Conservation (phyloP, 768 basidiomycete genomes). For the Termitomyces sp. region DNA sequence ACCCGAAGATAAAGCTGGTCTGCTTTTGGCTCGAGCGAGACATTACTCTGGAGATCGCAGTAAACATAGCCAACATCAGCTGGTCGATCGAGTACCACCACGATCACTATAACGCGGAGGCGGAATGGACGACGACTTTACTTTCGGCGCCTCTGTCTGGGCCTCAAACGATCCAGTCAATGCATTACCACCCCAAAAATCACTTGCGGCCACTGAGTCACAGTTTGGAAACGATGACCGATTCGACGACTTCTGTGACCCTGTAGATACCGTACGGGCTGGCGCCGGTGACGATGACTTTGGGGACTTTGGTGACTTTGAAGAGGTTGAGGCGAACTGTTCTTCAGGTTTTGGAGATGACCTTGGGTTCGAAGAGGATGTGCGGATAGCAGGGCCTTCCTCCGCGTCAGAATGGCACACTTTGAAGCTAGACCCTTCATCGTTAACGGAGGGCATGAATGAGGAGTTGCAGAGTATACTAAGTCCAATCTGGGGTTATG, state of each 20-base stretch:
- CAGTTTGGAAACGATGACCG: slow-evolving; percentile 28
- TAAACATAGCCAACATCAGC: slow-evolving; percentile 20
- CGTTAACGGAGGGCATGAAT: slow-evolving; percentile 50
- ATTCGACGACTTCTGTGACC: slow-evolving; percentile 57
- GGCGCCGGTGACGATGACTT: slow-evolving; percentile 70
- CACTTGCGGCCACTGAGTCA: slow-evolving; percentile 19
- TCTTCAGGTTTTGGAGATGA: slow-evolving; percentile 31
- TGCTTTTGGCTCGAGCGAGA: slow-evolving; percentile 16
- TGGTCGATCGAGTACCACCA: slow-evolving; percentile 7
- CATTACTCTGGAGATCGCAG: slow-evolving; percentile 9
- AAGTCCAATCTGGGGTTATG: slow-evolving; percentile 55
- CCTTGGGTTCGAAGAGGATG: slow-evolving; percentile 31
- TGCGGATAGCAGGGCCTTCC: slow-evolving; percentile 32
- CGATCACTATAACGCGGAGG: slow-evolving; percentile 10
- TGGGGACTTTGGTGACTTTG: slow-evolving; percentile 87
- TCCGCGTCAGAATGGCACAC: slow-evolving; percentile 53
- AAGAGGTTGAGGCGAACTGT: slow-evolving; percentile 43
- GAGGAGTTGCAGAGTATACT: slow-evolving; percentile 64
- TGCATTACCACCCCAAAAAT: slow-evolving; percentile 23
- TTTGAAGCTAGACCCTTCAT: slow-evolving; percentile 59
- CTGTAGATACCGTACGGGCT: slow-evolving; percentile 36
- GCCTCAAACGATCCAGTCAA: slow-evolving; percentile 38
- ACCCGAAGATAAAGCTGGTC: slow-evolving; percentile 57
- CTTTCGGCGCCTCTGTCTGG: slow-evolving; percentile 75
- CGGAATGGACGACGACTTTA: slow-evolving; percentile 66